These are phyloP conservation scores for Rhizopogon rudus DNA, from an alignment of 768 basidiomycete genomes.

Conservation along the genomic window DNA sequence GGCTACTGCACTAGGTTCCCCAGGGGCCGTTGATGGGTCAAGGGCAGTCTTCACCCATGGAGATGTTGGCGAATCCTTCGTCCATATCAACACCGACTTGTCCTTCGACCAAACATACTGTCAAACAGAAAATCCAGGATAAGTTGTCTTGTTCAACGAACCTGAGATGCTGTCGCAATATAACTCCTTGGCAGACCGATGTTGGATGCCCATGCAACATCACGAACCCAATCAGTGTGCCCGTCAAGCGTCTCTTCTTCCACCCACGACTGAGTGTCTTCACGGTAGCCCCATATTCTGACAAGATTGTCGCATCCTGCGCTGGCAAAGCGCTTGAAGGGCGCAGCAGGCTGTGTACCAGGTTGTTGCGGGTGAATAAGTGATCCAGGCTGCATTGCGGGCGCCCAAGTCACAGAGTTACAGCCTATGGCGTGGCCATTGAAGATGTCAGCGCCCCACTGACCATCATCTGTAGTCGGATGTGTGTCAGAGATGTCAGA, in stretches of 20 bases:
- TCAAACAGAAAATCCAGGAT: neutral
- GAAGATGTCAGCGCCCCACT: constrained; percentile 94
- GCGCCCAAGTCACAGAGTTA: constrained; percentile 97
- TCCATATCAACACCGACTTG: constrained; percentile 87
- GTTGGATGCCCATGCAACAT: constrained; percentile 98
- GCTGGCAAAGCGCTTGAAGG: constrained; percentile 89
- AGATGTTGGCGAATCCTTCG: constrained; percentile 68
- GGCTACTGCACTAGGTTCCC: constrained; percentile 38
- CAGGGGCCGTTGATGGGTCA: constrained; percentile 56
- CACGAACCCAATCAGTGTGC: constrained; percentile 96
- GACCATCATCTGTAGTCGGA: constrained; percentile 74
- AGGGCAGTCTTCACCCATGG: constrained; percentile 83
- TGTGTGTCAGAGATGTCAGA: neutral
- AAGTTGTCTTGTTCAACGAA: constrained; percentile 19
- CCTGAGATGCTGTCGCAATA: constrained; percentile 93
- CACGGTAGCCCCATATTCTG: constrained; percentile 88
- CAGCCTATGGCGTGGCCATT: constrained; percentile 95
- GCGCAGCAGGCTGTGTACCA: constrained; percentile 29
- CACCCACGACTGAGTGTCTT: constrained; percentile 83
- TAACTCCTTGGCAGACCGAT: constrained; percentile 93
- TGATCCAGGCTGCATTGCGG: constrained; percentile 81
- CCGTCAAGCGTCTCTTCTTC: constrained; percentile 90
- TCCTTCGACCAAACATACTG: constrained; percentile 38
- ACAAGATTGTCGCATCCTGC: constrained; percentile 97
- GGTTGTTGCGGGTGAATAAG: constrained; percentile 68